phyloP scores from a whole-genome alignment of 2,329 filamentous ascomycete species.

The Xylaria sp. region DNA sequence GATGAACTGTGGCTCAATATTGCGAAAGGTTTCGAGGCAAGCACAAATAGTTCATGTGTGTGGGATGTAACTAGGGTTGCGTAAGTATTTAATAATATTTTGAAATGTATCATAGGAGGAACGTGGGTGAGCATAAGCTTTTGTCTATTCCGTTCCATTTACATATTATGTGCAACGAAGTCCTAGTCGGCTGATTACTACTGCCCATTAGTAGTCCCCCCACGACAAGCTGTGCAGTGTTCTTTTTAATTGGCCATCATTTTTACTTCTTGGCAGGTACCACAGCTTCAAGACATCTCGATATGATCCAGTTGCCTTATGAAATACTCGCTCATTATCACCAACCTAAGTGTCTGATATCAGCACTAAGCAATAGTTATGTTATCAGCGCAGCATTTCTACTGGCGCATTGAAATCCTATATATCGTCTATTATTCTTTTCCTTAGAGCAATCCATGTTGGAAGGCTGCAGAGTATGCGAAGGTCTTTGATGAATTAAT shows the following conservation, averaged over 20 bases:
- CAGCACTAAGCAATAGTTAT: slow-evolving; percentile 1
- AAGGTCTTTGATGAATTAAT: neutral
- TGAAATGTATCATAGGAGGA: too few relatives aligned
- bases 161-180: neutral
- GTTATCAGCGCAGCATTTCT: neutral
- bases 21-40: too few relatives aligned
- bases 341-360: neutral
- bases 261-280: neutral
- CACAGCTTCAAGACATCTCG: neutral
- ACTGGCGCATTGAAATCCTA: neutral
- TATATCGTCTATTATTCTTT: neutral
- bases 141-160: too few relatives aligned
- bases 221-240: too few relatives aligned
- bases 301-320: neutral
- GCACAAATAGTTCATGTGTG: too few relatives aligned
- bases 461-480: neutral
- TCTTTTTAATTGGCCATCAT: neutral
- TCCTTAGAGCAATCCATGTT: neutral
- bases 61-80: too few relatives aligned
- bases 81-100: too few relatives aligned
- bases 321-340: neutral
- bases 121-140: neutral
- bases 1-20: too few relatives aligned
- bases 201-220: neutral
- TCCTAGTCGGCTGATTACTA: neutral